These are phyloP conservation scores for Pleurotus cornucopiae DNA, from an alignment of 768 basidiomycete genomes.

Conservation along the genomic window DNA sequence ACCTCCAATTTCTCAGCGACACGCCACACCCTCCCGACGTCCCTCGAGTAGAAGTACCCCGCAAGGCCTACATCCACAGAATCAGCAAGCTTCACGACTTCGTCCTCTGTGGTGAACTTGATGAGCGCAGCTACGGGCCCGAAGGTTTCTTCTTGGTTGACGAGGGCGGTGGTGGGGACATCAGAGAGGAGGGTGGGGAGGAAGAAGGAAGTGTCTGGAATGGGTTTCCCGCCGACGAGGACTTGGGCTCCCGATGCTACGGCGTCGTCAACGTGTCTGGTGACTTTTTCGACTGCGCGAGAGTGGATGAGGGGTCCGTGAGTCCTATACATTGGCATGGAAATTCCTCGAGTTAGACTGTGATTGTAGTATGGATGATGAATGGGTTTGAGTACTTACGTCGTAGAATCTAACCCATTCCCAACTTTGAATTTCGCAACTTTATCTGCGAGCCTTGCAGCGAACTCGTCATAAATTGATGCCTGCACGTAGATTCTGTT, in stretches of 20 bases:
- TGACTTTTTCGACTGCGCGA: slow-evolving; percentile 82
- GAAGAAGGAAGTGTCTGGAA: slow-evolving; percentile 66
- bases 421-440: slow-evolving; percentile 86
- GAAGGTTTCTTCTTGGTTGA: slow-evolving; percentile 90
- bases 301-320: slow-evolving; percentile 94
- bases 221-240: slow-evolving; percentile 80
- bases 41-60: slow-evolving; percentile 87
- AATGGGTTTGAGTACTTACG: slow-evolving; percentile 38
- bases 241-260: slow-evolving; percentile 80
- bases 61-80: slow-evolving; percentile 80
- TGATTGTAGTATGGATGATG: neutral
- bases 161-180: slow-evolving; percentile 61
- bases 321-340: slow-evolving; percentile 46
- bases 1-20: slow-evolving; percentile 94
- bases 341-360: neutral
- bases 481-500: slow-evolving; percentile 94
- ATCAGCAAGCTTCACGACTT: slow-evolving; percentile 86
- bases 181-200: slow-evolving; percentile 86
- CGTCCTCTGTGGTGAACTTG: slow-evolving; percentile 92
- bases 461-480: slow-evolving; percentile 88
- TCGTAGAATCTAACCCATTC: slow-evolving; percentile 74
- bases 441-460: slow-evolving; percentile 77
- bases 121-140: slow-evolving; percentile 86
- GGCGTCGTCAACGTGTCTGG: slow-evolving; percentile 85
- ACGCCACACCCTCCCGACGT: slow-evolving; percentile 87